Percentiles rank a stretch among this genome's conserved stretches.
Evolutionary conservation across 1,139 yeast genomes (phyloP).

Genomic region (Eremothecium cymbalariae): DNA sequence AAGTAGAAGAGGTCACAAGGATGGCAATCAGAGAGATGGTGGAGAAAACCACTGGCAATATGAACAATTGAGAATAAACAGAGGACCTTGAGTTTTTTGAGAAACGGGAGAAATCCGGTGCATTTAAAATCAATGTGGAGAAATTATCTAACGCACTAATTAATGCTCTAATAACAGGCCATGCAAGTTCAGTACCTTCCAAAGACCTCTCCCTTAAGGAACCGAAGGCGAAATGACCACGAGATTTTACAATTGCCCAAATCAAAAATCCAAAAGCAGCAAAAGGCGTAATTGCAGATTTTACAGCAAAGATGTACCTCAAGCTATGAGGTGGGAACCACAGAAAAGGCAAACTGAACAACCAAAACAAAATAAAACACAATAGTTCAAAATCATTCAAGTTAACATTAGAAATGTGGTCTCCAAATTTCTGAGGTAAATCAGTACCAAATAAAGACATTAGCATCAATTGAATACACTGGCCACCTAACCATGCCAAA

Average conservation of each 20-base stretch:
- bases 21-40: conserved; percentile 79
- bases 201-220: conserved; percentile 13
- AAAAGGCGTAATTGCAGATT: conserved; percentile 65
- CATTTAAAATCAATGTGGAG: conserved; percentile 76
- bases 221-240: conserved; percentile 25
- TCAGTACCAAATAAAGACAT: conserved; percentile 59
- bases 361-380: conserved; percentile 71
- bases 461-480: conserved; percentile 67
- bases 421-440: conserved; percentile 40
- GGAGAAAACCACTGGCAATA: conserved; percentile 71
- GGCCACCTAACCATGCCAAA: conserved; percentile 75
- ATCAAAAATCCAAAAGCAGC: conserved; percentile 73
- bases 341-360: conserved; percentile 63
- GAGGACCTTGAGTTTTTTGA: conserved; percentile 49
- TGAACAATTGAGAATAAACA: conserved; percentile 46
- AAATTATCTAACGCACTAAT: conserved; percentile 80
- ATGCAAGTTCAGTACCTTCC: conserved; percentile 28
- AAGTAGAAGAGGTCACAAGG: conserved; percentile 73
- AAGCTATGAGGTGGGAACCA: conserved; percentile 77
- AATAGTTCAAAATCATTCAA: conserved; percentile 62
- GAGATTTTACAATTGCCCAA: conserved; percentile 58
- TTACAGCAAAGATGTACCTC: conserved; percentile 70
- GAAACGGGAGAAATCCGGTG: conserved; percentile 89
- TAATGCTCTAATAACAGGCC: conserved; percentile 71
- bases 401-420: conserved; percentile 40